Conservation (phyloP, 768 basidiomycete genomes). For the Naematelia aurantialba region DNA sequence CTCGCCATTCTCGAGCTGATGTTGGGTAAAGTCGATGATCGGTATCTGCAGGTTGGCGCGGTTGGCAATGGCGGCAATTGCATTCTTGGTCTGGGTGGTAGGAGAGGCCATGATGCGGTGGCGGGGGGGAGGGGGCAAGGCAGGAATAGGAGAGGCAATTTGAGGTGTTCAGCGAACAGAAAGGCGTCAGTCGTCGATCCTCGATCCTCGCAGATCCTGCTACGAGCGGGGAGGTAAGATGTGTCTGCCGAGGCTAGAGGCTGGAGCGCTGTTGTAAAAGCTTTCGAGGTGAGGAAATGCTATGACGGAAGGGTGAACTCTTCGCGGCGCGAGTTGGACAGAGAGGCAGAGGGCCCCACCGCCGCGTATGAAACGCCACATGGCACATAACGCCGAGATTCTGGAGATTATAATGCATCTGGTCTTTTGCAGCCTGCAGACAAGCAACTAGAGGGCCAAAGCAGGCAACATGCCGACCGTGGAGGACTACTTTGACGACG, state of each 20-base stretch:
- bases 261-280: no score
- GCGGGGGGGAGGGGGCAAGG: background rate
- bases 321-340: no score
- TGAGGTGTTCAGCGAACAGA: background rate
- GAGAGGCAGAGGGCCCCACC: no score
- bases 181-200: background rate
- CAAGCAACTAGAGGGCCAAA: background rate
- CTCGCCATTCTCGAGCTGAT: slow-evolving; percentile 85
- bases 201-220: background rate
- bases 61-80: slow-evolving; percentile 42
- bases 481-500: slow-evolving; percentile 85
- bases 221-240: background rate
- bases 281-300: no score
- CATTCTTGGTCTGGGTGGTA: slow-evolving; percentile 41
- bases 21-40: slow-evolving; percentile 84
- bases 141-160: background rate
- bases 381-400: background rate
- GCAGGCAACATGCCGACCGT: slow-evolving; percentile 62
- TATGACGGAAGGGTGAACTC: no score
- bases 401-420: background rate
- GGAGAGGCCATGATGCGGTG: slow-evolving; percentile 36
- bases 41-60: slow-evolving; percentile 52
- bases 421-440: background rate
- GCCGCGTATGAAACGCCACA: no score
- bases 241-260: background rate